These are phyloP conservation scores for Aureobasidium zeae DNA, from an alignment of 2,329 filamentous ascomycete genomes.

Conservation along the genomic window DNA sequence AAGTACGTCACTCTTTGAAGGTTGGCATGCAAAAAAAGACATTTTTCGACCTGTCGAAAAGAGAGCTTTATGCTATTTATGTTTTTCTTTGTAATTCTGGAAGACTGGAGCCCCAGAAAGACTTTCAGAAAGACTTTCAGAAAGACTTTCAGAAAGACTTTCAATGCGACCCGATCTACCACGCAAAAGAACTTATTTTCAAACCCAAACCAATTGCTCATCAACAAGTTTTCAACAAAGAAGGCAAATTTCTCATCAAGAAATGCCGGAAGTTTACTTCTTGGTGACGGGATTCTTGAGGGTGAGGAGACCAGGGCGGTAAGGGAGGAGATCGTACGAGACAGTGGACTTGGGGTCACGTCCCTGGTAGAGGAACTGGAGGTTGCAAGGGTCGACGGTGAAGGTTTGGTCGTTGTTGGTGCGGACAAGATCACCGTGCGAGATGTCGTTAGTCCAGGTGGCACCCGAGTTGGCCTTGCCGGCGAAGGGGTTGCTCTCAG, in stretches of 20 bases:
- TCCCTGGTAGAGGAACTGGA: constrained; percentile 58
- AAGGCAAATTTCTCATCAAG: not conserved
- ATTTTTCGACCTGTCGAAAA: too few relatives aligned
- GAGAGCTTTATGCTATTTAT: too few relatives aligned
- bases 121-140: too few relatives aligned
- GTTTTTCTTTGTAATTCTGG: too few relatives aligned
- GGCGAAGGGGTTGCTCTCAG: constrained; percentile 53
- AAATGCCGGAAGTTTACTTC: not conserved
- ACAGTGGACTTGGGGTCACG: constrained; percentile 32
- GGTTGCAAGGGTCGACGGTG: constrained; percentile 53
- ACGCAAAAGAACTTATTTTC: too few relatives aligned
- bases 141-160: too few relatives aligned
- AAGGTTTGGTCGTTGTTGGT: constrained; percentile 52
- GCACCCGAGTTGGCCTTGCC: constrained; percentile 57
- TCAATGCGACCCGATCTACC: too few relatives aligned
- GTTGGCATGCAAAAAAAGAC: too few relatives aligned
- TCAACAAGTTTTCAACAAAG: too few relatives aligned
- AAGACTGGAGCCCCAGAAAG: too few relatives aligned
- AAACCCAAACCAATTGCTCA: too few relatives aligned
- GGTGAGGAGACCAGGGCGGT: constrained; percentile 48
- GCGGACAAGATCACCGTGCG: constrained; percentile 54
- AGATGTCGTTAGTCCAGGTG: constrained; percentile 58
- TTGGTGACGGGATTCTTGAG: constrained; percentile 24
- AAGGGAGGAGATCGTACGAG: constrained; percentile 46
- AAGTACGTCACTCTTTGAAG: too few relatives aligned